Evolutionary conservation across 495 filamentous ascomycete species (phyloP), one percentile per base, ranked within the genome.

Genomic region (Cryomyces antarcticus): DNA sequence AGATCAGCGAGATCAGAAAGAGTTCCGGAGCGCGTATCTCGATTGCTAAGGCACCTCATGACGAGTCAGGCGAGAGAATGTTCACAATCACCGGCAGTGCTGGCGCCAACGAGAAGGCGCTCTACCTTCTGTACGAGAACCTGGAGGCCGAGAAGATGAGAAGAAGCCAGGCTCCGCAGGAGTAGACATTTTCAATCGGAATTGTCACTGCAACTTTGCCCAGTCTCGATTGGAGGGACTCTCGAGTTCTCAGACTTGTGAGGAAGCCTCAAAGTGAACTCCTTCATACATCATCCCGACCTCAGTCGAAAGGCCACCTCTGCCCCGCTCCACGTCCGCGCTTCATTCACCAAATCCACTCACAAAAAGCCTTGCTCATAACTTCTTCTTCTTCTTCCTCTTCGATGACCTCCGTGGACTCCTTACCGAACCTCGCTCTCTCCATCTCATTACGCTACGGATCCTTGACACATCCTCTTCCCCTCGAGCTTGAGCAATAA

Each of bases 71-170:
- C 42, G 89, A 97, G 71, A 77, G 89, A 54, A 96, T 97, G 89
- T 97, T 96, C 67, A 96, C 89, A 48, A 95, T 97, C 57, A 94
- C 92, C 72, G 89, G 89, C 46, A 92, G 82, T 44, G 75, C 78
- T 27, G 72, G 72, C 61, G 81, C 81, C 47, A 96, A 96, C 54
- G 89, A 97, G 66, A 86, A 85, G 50, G 89, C 89, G 11, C 70
- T 97, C 6, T 96, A 88, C 59, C 74, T 96, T 31, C 72, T 97
- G 40, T 97, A 97, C 64, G 89, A 97, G 70, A 96, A 97, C 62
- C 75, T 97, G 30, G 89, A 97, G 63, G 89, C 85, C 12, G 89
- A 97, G 69, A 97, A 97, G 70, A 83, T 84, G 72, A 83, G 88
- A 46, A 82, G 92, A 56, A 83, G 79, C 65, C 80, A 89, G 61